A percentile compares a stretch with the other conserved stretches of the same genome.
Evolutionary conservation across 257 asterid species (phyloP).

Genomic region (Eustoma russellianum): DNA sequence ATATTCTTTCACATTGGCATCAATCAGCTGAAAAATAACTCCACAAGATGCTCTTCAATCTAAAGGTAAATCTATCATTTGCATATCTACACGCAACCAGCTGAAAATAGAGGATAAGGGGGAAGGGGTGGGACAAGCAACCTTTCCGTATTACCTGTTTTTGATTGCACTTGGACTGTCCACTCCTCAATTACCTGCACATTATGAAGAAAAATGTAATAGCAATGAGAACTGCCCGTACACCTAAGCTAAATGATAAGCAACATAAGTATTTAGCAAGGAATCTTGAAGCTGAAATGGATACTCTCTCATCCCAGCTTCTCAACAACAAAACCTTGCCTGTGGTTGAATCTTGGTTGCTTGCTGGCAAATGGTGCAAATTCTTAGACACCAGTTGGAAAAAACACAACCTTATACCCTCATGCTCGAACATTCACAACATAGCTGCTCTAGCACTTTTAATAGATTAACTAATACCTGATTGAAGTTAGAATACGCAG

Average conservation of each 20-base stretch:
- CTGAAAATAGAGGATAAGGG: background rate
- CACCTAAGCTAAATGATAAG: background rate
- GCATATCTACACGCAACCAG: too few species aligned
- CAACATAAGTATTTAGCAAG: slow-evolving; percentile 21
- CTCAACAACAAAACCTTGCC: slow-evolving; percentile 22
- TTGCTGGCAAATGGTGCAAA: slow-evolving; percentile 48
- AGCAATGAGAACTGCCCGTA: background rate
- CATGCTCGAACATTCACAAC: background rate
- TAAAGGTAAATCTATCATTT: too few species aligned
- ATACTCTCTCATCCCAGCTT: slow-evolving; percentile 12
- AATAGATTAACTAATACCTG: slow-evolving; percentile 33
- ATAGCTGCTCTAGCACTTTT: background rate
- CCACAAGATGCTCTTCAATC: too few species aligned
- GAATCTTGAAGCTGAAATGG: slow-evolving; percentile 11
- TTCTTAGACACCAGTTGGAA: slow-evolving; percentile 42
- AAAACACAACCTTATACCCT: slow-evolving; percentile 33
- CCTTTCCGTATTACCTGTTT: slow-evolving; percentile 38
- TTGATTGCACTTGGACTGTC: slow-evolving; percentile 60
- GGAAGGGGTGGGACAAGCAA: background rate
- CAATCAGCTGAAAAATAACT: too few species aligned
- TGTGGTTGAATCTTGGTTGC: slow-evolving; percentile 37
- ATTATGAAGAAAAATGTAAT: slow-evolving; percentile 16
- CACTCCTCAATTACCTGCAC: slow-evolving; percentile 84
- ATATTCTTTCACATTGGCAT: too few species aligned
- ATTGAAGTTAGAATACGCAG: slow-evolving; percentile 54